Percentiles rank a stretch among this genome's conserved stretches.
These are phyloP conservation scores for Pontederia paniculata DNA, from an alignment of 176 grass and related monocot genomes.

Conservation along the genomic window DNA sequence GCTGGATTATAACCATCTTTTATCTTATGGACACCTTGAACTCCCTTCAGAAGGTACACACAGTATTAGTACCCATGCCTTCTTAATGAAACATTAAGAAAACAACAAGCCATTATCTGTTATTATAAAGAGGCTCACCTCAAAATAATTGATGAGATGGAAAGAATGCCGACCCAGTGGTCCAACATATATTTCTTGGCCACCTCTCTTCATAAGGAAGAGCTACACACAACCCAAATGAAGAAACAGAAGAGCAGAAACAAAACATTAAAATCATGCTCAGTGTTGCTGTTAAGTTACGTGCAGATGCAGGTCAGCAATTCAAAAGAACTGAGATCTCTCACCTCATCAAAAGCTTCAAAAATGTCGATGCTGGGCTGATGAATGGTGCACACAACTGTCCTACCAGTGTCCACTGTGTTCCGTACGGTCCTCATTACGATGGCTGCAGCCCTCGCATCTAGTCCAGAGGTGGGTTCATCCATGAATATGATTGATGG, in stretches of 20 bases:
- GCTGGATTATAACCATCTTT: constrained; percentile 82
- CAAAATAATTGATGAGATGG: constrained; percentile 55
- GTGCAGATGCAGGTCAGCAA: neutral
- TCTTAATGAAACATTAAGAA: constrained; percentile 4
- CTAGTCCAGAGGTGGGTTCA: constrained; percentile 73
- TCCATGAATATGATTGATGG: constrained; percentile 94
- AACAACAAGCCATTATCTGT: neutral
- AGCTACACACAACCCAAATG: constrained; percentile 30
- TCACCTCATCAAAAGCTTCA: constrained; percentile 88
- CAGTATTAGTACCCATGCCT: neutral
- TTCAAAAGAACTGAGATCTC: neutral
- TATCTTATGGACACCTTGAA: constrained; percentile 55
- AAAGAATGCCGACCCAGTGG: constrained; percentile 54
- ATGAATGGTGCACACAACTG: constrained; percentile 75
- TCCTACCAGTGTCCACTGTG: constrained; percentile 64
- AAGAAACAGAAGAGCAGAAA: neutral
- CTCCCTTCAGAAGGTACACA: constrained; percentile 27
- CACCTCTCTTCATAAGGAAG: constrained; percentile 68
- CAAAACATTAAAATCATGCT: constrained; percentile 4
- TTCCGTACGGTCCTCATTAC: constrained; percentile 83
- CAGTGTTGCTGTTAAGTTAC: neutral
- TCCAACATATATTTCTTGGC: constrained; percentile 77
- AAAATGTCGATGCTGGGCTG: constrained; percentile 85
- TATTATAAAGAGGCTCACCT: constrained; percentile 28
- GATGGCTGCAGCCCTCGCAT: constrained; percentile 80